Base-by-base conservation (phyloP, 352 stramenopile species). In the Thalassiosira hispida region DNA sequence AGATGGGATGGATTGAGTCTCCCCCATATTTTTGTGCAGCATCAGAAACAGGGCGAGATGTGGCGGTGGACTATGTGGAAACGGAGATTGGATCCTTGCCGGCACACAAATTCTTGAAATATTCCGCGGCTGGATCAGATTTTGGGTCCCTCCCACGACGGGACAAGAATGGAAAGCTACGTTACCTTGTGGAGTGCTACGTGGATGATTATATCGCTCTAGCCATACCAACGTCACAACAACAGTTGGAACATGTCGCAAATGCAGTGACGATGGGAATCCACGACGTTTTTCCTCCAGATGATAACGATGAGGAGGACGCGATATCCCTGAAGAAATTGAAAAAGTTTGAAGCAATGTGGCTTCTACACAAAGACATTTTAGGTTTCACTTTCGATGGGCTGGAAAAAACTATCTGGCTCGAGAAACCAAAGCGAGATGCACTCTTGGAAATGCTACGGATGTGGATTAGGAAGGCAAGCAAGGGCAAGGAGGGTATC, bases 1-100 rank as follows among this genome's bases (percentile, higher is more conserved):
- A 83, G 18, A 83, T 83, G 74, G 74, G 74, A 18, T 83, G 74
- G 74, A 42, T 66, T 0, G 49, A 74, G 14, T 83, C 66, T 0
- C 66, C 66, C 6, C 57, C 51, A 1, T 78, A 73, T 25, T 80
- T 79, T 27, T 84, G 33, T 56, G 38, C n/a, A 18, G 76, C 35
- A 18, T 73, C 69, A 16, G 62, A 79, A 67, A 84, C 69, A 1
- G 68, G 16, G 7, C 8, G 57, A 25, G 77, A 84, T 57, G 51
- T 80, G 0, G 77, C 69, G 0, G 57, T 22, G 0, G 1, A 46
- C 5, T 80, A 73, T 20, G 49, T 77, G 3, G 18, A 69, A 11
- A 56, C 40, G 0, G 27, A 29, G 2, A 11, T 81, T 1, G 65
- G 64, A 12, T 47, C 55, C 8, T 42, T 77, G 3, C 56, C 44